Evolutionary conservation across 1,284 basidiomycete species (phyloP).

Genomic region (Tranzscheliella williamsii): DNA sequence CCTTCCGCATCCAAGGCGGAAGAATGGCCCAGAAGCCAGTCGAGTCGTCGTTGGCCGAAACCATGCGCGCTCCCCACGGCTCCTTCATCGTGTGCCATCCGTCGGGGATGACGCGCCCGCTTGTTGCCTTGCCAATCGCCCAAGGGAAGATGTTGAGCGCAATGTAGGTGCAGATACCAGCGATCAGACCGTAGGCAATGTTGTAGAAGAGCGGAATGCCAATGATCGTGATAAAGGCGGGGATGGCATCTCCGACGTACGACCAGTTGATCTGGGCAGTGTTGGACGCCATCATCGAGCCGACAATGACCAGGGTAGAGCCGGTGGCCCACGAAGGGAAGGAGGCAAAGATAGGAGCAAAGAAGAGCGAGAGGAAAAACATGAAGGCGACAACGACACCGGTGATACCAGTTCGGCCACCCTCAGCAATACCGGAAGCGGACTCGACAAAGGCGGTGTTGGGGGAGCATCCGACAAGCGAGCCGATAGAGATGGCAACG

Average conservation of each 20-base stretch:
- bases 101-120: constrained; percentile 72
- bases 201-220: constrained; percentile 63
- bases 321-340: constrained; percentile 88
- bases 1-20: constrained; percentile 56
- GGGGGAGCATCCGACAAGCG: constrained; percentile 81
- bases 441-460: constrained; percentile 86
- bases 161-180: constrained; percentile 73
- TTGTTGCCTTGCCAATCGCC: constrained; percentile 67
- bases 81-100: constrained; percentile 62
- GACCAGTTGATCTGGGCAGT: constrained; percentile 86
- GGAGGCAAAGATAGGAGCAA: constrained; percentile 84
- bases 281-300: constrained; percentile 85
- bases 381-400: constrained; percentile 74
- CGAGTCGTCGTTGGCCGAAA: constrained; percentile 33
- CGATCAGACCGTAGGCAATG: constrained; percentile 87
- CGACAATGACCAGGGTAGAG: constrained; percentile 81
- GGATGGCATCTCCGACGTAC: constrained; percentile 78
- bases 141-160: constrained; percentile 73
- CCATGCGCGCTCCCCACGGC: constrained; percentile 45
- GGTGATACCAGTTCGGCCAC: constrained; percentile 83
- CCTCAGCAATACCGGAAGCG: constrained; percentile 69
- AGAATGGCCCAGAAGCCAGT: constrained; percentile 41
- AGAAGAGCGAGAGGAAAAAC: constrained; percentile 86
- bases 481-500: constrained; percentile 77
- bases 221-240: constrained; percentile 60